phyloP scores from a whole-genome alignment of 495 filamentous ascomycete species.

The Podospora fimiseda region DNA sequence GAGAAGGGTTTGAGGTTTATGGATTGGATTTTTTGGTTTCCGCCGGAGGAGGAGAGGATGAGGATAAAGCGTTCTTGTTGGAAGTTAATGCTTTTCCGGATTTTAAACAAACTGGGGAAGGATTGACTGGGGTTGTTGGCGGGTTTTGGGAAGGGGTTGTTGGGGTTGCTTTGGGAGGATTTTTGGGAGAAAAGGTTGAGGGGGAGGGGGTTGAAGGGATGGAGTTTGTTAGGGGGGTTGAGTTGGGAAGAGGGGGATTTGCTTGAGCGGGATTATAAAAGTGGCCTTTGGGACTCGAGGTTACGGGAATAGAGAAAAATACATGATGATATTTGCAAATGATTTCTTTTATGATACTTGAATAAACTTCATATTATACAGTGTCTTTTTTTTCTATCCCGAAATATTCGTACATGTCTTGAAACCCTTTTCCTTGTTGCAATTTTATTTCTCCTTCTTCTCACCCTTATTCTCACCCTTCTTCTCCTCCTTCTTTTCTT shows the following conservation, averaged over 20 bases:
- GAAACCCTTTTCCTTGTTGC: too few species aligned
- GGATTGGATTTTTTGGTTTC: slow-evolving; percentile 87
- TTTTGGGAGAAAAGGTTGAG: slow-evolving; percentile 24
- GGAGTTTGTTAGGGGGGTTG: slow-evolving; percentile 28
- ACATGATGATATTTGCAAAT: too few species aligned
- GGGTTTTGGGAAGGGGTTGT: slow-evolving; percentile 72
- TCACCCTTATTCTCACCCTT: not conserved
- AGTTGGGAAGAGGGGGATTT: slow-evolving; percentile 25
- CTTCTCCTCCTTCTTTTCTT: slow-evolving; percentile 7
- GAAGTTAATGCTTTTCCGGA: slow-evolving; percentile 98
- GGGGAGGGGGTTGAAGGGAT: slow-evolving; percentile 21
- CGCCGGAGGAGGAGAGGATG: slow-evolving; percentile 46
- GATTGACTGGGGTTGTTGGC: slow-evolving; percentile 60
- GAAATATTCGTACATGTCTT: too few species aligned
- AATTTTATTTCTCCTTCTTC: too few species aligned
- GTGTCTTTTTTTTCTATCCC: too few species aligned
- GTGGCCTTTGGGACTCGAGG: too few species aligned
- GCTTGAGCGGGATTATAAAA: not conserved
- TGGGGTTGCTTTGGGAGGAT: slow-evolving; percentile 48
- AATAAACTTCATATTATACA: too few species aligned
- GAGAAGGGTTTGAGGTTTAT: slow-evolving; percentile 86
- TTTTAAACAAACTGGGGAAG: slow-evolving; percentile 81
- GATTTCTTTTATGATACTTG: too few species aligned
- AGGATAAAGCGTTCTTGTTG: slow-evolving; percentile 57
- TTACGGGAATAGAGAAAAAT: too few species aligned